phyloP scores from a whole-genome alignment of 2,329 filamentous ascomycete species.

The Trichoderma semiorbis region DNA sequence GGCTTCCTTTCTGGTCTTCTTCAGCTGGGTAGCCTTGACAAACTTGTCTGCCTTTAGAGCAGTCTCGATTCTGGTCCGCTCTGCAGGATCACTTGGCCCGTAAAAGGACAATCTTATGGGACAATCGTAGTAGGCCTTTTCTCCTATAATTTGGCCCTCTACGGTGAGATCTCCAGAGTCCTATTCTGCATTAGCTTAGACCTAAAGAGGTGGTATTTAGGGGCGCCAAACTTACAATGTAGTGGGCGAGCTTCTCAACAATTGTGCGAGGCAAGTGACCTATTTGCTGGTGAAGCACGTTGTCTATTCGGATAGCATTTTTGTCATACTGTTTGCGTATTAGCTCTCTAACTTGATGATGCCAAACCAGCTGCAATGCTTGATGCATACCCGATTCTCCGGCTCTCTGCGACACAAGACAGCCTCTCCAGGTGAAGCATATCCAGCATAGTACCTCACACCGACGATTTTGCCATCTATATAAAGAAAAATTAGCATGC shows the following conservation, averaged over 20 bases:
- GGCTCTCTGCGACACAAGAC: conserved; percentile 65
- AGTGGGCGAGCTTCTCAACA: conserved; percentile 68
- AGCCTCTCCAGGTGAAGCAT: conserved; percentile 59
- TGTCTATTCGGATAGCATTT: conserved; percentile 77
- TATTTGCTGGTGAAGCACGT: conserved; percentile 71
- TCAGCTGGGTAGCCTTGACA: conserved; percentile 54
- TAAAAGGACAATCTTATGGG: conserved; percentile 67
- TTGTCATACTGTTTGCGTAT: conserved; percentile 51
- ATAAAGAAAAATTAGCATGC: background rate
- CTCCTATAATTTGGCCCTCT: conserved; percentile 67
- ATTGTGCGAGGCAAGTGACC: conserved; percentile 70
- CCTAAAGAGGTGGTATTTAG: background rate
- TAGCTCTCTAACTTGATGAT: background rate
- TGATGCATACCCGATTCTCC: conserved; percentile 49
- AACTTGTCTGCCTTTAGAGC: conserved; percentile 64
- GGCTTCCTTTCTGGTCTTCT: conserved; percentile 51
- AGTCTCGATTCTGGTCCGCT: conserved; percentile 53
- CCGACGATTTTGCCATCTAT: conserved; percentile 49
- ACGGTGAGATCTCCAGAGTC: conserved; percentile 59
- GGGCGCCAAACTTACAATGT: conserved; percentile 51
- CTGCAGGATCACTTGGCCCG: conserved; percentile 57
- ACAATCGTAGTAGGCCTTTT: conserved; percentile 66
- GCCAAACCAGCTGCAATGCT: background rate
- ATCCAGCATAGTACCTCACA: conserved; percentile 59
- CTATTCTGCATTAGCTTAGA: conserved; percentile 24